These are phyloP conservation scores for Sclerotinia spermophila DNA, from an alignment of 2,329 filamentous ascomycete species.

Conservation along the genomic window DNA sequence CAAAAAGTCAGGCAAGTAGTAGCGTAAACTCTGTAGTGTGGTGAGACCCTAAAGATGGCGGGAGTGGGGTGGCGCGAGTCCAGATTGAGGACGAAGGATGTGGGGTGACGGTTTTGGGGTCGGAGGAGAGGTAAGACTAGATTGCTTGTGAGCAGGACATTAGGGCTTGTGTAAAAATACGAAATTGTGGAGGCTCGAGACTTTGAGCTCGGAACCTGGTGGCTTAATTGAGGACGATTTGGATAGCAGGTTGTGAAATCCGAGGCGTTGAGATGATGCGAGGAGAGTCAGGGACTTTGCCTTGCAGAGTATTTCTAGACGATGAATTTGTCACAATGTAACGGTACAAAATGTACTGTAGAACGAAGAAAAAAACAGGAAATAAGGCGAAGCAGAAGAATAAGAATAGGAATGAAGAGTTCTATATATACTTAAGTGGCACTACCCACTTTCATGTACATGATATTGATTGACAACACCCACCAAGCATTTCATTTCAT, in stretches of 20 bases:
- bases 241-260: background rate
- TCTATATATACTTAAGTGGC: background rate
- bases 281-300: background rate
- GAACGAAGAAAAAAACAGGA: background rate
- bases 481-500: background rate
- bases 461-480: background rate
- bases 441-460: background rate
- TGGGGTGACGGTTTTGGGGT: background rate
- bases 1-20: conserved; percentile 1
- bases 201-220: conserved; percentile 3
- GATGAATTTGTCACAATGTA: background rate
- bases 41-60: background rate
- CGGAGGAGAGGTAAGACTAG: background rate
- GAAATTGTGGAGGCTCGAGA: background rate
- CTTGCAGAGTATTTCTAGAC: conserved; percentile 6
- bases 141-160: background rate
- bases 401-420: background rate
- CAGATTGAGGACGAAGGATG: background rate
- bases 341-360: background rate
- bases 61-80: conserved; percentile 2
- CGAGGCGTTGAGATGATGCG: background rate
- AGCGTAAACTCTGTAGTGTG: background rate
- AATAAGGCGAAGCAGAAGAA: background rate
- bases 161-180: background rate
- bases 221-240: background rate